Evolutionary conservation across 176 grass and related monocot genomes (phyloP).

Genomic region (Puccinellia tenuiflora): DNA sequence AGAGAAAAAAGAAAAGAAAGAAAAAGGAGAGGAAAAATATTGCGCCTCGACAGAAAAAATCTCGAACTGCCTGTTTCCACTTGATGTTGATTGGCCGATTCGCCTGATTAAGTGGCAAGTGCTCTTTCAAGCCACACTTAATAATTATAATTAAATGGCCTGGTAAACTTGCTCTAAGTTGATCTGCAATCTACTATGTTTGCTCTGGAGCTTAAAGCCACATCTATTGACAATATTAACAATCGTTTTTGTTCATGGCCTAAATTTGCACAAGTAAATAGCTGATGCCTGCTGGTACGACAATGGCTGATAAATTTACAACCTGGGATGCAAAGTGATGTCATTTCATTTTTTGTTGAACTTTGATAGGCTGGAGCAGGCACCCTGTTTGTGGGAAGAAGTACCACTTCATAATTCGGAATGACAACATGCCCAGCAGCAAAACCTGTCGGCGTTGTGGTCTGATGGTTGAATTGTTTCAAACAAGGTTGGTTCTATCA

Average conservation of each 20-base stretch:
- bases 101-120: not conserved
- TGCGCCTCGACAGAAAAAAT: not conserved
- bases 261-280: not conserved
- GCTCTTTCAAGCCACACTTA: not conserved
- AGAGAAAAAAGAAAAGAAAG: too few relatives aligned
- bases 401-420: slow-evolving; percentile 80
- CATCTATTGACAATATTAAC: not conserved
- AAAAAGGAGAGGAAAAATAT: not conserved
- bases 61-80: not conserved
- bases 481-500: slow-evolving; percentile 32
- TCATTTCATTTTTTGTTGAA: not conserved
- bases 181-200: not conserved
- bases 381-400: slow-evolving; percentile 71
- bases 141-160: too few relatives aligned
- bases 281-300: not conserved
- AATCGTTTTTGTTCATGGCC: not conserved
- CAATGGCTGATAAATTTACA: not conserved
- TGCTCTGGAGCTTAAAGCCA: not conserved
- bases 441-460: slow-evolving; percentile 52
- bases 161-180: not conserved
- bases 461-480: slow-evolving; percentile 15
- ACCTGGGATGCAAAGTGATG: not conserved
- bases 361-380: slow-evolving; percentile 60
- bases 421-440: not conserved
- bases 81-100: not conserved